These are phyloP conservation scores for Debaryomyces singareniensis DNA, from an alignment of 1,139 yeast species.

Conservation along the genomic window DNA sequence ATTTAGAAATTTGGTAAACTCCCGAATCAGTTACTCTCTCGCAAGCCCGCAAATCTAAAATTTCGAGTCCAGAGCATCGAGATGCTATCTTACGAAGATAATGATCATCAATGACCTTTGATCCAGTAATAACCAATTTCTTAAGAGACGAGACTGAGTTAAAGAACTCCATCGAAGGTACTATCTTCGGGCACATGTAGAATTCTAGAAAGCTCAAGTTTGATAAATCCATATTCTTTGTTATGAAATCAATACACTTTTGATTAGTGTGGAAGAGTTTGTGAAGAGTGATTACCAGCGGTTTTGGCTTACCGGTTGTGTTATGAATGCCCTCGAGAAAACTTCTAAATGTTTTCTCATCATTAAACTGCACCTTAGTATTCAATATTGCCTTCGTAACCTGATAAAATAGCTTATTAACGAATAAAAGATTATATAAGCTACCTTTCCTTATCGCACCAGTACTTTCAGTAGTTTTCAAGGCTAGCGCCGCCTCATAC, in stretches of 20 bases:
- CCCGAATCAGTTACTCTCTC: conserved; percentile 74
- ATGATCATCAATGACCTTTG: conserved; percentile 55
- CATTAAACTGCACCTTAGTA: conserved; percentile 49
- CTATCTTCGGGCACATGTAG: conserved; percentile 71
- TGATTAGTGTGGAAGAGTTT: conserved; percentile 30
- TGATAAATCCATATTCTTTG: conserved; percentile 30
- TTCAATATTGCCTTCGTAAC: conserved; percentile 51
- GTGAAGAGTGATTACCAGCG: conserved; percentile 28
- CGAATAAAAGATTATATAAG: conserved; percentile 57
- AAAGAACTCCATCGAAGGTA: conserved; percentile 49
- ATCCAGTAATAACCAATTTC: conserved; percentile 70
- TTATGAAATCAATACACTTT: conserved; percentile 16
- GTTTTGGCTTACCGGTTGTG: conserved; percentile 13
- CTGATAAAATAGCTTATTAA: conserved; percentile 60
- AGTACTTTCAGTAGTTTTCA: conserved; percentile 25
- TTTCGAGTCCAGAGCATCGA: conserved; percentile 53
- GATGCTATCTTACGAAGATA: conserved; percentile 47
- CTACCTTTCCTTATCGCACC: conserved; percentile 10
- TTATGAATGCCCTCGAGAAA: conserved; percentile 20
- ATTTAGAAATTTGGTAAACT: conserved; percentile 53
- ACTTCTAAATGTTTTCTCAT: conserved; percentile 38
- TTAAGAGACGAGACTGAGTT: conserved; percentile 34
- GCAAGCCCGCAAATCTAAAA: conserved; percentile 80
- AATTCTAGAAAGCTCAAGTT: conserved; percentile 65
- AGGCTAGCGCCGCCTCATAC: conserved; percentile 41